Base-by-base conservation (phyloP, 2,329 filamentous ascomycete species). In the Colletotrichum endophyticum region DNA sequence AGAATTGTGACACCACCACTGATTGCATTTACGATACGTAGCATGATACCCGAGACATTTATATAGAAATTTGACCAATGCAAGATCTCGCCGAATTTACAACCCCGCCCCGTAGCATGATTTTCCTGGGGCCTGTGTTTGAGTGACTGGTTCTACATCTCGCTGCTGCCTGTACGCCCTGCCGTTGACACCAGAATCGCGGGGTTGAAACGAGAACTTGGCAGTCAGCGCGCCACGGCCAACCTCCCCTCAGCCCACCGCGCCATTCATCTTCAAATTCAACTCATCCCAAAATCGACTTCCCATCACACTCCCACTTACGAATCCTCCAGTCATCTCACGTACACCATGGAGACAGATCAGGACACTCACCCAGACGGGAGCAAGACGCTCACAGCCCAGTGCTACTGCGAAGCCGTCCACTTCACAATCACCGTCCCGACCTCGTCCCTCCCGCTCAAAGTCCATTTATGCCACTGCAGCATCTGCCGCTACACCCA, bases 391-490 rank as follows among this genome's bases (percentile, higher is more conserved):
- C 84, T 89, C 19, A 83, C 85, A 36, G 87, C 87, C n/a, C 84
- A 84, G 71, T 89, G 88, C 80, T 83, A 84, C 78, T 90, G 88
- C 79, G 84, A 85, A 69, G 84, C 85, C 28, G 82, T 87, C 8
- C 84, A 86, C 78, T 87, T 87, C 80, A 85, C 82, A 7, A 73
- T 89, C 73, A 84, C 85, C 6, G 76, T 89, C 1, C 85, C 86
- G 1, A 78, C 77, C 5, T 80, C 83, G 0, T 78, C 80, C 2
- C 84, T 89, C 0, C 88, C 88, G 0, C 81, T 89, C 7, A 80
- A 82, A 15, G 82, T 84, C 16, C 84, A 88, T 74, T 81, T 89
- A 69, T 89, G 88, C 78, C 85, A 87, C 75, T 89, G 88, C 81
- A 85, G 84, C 78, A 78, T 86, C 34, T 89, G 88, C 69, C 86